Evolutionary conservation across 108 stramenopile genomes (phyloP).

Genomic region (Bacterosira constricta): DNA sequence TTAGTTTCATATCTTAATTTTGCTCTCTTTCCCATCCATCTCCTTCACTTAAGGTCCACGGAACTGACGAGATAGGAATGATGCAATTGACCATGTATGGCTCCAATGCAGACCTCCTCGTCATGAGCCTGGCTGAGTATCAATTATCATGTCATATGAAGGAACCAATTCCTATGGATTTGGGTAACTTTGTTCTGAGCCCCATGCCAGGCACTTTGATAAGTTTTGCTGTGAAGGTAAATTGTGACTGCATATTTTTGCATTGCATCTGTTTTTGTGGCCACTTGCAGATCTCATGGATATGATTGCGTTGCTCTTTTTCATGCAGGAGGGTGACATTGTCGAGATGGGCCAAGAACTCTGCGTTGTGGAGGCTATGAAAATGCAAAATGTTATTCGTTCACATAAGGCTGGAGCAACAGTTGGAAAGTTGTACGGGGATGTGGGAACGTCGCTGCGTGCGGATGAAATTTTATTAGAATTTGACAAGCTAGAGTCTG

Average conservation of each 20-base stretch:
- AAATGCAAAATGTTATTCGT: slow-evolving; percentile 98
- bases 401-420: slow-evolving; percentile 73
- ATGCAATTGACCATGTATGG: slow-evolving; percentile 68
- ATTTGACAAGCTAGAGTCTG: slow-evolving; percentile 51
- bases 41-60: slow-evolving; percentile 46
- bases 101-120: slow-evolving; percentile 59
- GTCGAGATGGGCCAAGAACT: slow-evolving; percentile 94
- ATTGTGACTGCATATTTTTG: neutral
- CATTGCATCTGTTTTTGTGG: no score
- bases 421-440: slow-evolving; percentile 63
- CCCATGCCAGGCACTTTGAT: slow-evolving; percentile 98
- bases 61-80: slow-evolving; percentile 48
- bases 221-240: slow-evolving; percentile 59
- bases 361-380: slow-evolving; percentile 98
- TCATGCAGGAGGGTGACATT: slow-evolving; percentile 71
- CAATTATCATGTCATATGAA: slow-evolving; percentile 79
- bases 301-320: neutral
- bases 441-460: slow-evolving; percentile 69
- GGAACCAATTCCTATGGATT: slow-evolving; percentile 69
- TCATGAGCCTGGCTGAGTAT: slow-evolving; percentile 84
- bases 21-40: slow-evolving; percentile 10
- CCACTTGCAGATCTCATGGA: no score
- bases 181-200: slow-evolving; percentile 72
- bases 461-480: slow-evolving; percentile 86
- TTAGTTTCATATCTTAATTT: neutral